Conservation (phyloP, 305 asterid genomes). For the Lippia alba region DNA sequence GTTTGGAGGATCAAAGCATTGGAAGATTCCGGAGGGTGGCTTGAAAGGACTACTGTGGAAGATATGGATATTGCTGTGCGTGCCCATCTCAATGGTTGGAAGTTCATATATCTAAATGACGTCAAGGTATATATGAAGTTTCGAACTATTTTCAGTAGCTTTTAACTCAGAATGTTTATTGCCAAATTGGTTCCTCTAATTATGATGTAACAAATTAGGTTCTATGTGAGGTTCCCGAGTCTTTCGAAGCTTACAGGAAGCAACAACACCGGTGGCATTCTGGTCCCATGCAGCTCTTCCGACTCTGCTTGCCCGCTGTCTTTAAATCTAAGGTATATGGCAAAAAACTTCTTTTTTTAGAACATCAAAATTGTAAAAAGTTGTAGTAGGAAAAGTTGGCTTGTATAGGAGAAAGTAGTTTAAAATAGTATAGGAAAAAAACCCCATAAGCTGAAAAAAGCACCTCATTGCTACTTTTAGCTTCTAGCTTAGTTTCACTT, state of each 20-base stretch:
- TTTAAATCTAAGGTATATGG: constrained; percentile 56
- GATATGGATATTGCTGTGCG: constrained; percentile 82
- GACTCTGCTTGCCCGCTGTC: constrained; percentile 62
- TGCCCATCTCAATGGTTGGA: constrained; percentile 79
- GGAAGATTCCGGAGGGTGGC: constrained; percentile 89
- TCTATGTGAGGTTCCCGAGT: constrained; percentile 71
- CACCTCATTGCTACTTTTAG: too few relatives aligned
- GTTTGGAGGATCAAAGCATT: constrained; percentile 78
- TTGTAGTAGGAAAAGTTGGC: too few relatives aligned
- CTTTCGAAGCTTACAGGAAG: constrained; percentile 69
- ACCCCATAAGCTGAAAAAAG: too few relatives aligned
- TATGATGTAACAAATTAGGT: constrained; percentile 43
- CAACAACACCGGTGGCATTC: constrained; percentile 84
- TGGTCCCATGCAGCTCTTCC: constrained; percentile 79
- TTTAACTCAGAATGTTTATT: background rate
- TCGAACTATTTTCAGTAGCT: background rate
- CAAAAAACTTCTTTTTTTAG: too few relatives aligned
- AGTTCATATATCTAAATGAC: constrained; percentile 65
- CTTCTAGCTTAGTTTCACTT: too few relatives aligned
- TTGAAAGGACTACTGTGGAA: constrained; percentile 73
- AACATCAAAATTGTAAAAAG: too few relatives aligned
- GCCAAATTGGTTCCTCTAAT: background rate
- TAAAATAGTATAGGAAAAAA: too few relatives aligned
- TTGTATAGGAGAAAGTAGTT: too few relatives aligned
- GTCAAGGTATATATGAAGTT: constrained; percentile 51